Percentiles rank a stretch among this genome's conserved stretches.
Conservation (phyloP, 306 rosid species). For the Fragaria iinumae region DNA sequence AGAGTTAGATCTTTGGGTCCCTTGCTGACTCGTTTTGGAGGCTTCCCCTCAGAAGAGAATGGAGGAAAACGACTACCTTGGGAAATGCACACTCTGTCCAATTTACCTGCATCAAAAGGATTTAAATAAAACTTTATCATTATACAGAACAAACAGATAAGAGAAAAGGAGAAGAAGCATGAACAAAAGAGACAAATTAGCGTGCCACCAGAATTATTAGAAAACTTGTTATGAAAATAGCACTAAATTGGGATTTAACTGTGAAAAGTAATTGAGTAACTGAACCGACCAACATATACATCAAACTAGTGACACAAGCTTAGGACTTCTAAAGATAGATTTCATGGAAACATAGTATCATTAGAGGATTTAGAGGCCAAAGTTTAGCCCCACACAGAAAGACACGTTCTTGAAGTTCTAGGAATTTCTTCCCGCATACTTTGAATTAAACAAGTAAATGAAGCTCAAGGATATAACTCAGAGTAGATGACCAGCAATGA, state of each 20-base stretch:
- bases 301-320: neutral
- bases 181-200: neutral
- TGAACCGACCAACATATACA: neutral
- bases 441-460: neutral
- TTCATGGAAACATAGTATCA: neutral
- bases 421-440: neutral
- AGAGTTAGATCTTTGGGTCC: constrained; percentile 81
- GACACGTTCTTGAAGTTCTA: neutral
- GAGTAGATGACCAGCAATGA: constrained; percentile 1
- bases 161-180: too few species aligned
- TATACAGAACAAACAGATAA: too few species aligned
- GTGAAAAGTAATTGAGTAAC: neutral
- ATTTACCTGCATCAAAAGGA: constrained; percentile 45
- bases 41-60: constrained; percentile 67
- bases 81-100: constrained; percentile 68
- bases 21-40: constrained; percentile 55
- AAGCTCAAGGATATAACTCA: neutral
- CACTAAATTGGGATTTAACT: neutral
- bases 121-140: neutral
- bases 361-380: neutral
- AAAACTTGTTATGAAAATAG: neutral
- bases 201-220: neutral
- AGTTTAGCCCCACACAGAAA: neutral
- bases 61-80: constrained; percentile 88
- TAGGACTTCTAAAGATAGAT: neutral